These are phyloP conservation scores for Bisporella sp. DNA, from an alignment of 2,329 filamentous ascomycete genomes.

Conservation along the genomic window DNA sequence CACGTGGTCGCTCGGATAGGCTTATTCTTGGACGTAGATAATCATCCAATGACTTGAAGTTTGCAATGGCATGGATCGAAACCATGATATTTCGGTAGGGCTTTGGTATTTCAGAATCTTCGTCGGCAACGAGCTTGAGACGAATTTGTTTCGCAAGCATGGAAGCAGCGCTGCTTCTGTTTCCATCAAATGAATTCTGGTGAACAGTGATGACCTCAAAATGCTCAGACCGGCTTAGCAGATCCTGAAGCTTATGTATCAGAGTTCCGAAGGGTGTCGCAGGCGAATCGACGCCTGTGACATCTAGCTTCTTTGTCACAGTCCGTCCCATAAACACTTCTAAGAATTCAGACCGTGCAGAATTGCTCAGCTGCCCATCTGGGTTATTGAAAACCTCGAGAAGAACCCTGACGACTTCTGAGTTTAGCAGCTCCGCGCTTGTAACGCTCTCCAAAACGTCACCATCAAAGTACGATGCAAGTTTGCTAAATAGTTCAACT, in stretches of 20 bases:
- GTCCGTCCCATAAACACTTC: slow-evolving; percentile 83
- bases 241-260: slow-evolving; percentile 89
- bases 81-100: slow-evolving; percentile 94
- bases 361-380: slow-evolving; percentile 51
- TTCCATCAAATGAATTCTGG: slow-evolving; percentile 84
- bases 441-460: slow-evolving; percentile 90
- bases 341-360: slow-evolving; percentile 77
- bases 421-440: slow-evolving; percentile 87
- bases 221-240: slow-evolving; percentile 93
- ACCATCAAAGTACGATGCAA: slow-evolving; percentile 81
- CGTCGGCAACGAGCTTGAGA: slow-evolving; percentile 81
- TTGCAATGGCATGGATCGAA: slow-evolving; percentile 95
- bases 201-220: slow-evolving; percentile 97
- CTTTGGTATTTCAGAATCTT: slow-evolving; percentile 81
- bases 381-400: slow-evolving; percentile 74
- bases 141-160: slow-evolving; percentile 96
- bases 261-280: slow-evolving; percentile 84
- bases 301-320: slow-evolving; percentile 55
- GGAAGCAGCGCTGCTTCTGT: slow-evolving; percentile 82
- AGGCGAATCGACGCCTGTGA: slow-evolving; percentile 59
- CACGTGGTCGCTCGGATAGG: slow-evolving; percentile 66
- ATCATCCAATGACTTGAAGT: slow-evolving; percentile 93
- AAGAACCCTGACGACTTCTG: slow-evolving; percentile 78
- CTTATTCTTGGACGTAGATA: slow-evolving; percentile 88
- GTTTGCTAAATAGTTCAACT: slow-evolving; percentile 59